Percentiles rank a stretch among this genome's conserved stretches.
Evolutionary conservation across 208 protist genomes (phyloP).

Genomic region (Acanthamoeba culbertsoni): DNA sequence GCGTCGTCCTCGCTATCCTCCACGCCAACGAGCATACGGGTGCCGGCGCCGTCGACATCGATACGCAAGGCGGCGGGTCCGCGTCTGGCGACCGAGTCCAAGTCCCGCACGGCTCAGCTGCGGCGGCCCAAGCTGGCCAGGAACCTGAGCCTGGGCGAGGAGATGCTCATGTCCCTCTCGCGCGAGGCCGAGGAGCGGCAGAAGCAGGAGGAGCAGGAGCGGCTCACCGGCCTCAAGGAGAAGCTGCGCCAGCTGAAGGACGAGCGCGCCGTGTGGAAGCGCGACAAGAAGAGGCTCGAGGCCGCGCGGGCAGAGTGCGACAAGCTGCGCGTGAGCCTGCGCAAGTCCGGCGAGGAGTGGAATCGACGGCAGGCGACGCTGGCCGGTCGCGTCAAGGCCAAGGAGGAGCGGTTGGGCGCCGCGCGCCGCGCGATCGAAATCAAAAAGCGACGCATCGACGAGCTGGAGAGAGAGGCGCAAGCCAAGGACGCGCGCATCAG

Average conservation of each 20-base stretch:
- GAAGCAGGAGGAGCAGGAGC: neutral
- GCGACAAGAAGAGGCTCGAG: neutral
- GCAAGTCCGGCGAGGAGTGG: neutral
- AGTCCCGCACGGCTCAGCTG: neutral
- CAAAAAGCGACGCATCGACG: neutral
- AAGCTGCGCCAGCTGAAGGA: neutral
- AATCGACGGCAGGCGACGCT: neutral
- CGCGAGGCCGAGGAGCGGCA: neutral
- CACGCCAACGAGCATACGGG: neutral
- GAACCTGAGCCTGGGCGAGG: slow-evolving; percentile 5
- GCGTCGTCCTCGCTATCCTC: neutral
- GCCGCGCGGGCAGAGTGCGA: neutral
- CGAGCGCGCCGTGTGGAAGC: neutral
- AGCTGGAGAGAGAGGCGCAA: neutral
- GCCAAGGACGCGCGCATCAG: neutral
- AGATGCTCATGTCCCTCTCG: neutral
- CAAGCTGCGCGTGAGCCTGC: neutral
- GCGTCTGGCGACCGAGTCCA: no score
- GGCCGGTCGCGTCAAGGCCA: neutral
- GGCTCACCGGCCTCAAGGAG: neutral
- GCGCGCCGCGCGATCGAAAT: neutral
- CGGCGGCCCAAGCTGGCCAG: neutral
- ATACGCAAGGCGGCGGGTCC: no score
- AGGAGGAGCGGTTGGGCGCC: neutral
- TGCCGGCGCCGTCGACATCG: neutral